Evolutionary conservation across 2,329 filamentous ascomycete genomes (phyloP).

Genomic region (Beauveria varroae): DNA sequence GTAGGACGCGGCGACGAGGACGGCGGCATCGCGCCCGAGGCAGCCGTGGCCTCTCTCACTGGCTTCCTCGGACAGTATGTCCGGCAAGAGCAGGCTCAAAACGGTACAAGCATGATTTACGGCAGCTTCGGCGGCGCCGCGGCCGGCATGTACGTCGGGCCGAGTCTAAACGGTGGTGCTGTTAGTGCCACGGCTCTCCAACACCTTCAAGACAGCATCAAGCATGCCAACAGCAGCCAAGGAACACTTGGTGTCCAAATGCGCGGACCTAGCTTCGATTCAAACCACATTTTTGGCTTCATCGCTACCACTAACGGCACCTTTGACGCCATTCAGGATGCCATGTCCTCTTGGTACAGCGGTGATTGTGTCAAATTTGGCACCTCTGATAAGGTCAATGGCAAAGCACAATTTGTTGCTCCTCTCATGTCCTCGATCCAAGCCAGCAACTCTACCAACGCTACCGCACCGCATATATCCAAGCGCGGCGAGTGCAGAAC

Average conservation of each 20-base stretch:
- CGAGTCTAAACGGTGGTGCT: background rate
- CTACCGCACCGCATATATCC: too few species aligned
- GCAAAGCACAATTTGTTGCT: background rate
- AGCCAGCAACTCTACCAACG: background rate
- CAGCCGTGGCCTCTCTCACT: background rate
- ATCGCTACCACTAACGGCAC: background rate
- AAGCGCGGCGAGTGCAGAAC: too few species aligned
- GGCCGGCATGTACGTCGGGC: background rate
- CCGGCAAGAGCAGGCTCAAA: background rate
- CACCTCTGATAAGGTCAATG: background rate
- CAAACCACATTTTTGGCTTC: slow-evolving; percentile 7
- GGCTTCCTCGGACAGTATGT: background rate
- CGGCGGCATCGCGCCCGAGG: background rate
- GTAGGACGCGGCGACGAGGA: background rate
- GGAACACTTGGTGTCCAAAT: background rate
- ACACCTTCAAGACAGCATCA: slow-evolving; percentile 13
- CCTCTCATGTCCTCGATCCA: background rate
- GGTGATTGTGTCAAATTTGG: background rate
- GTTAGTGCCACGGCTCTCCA: slow-evolving; percentile 16
- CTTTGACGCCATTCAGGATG: background rate
- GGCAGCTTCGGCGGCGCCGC: background rate
- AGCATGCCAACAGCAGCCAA: slow-evolving; percentile 3
- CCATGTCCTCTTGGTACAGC: background rate
- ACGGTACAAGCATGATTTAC: background rate
- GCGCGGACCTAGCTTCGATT: background rate